Conservation (phyloP, 1,284 basidiomycete species). For the Cutaneotrichosporon dermatis region DNA sequence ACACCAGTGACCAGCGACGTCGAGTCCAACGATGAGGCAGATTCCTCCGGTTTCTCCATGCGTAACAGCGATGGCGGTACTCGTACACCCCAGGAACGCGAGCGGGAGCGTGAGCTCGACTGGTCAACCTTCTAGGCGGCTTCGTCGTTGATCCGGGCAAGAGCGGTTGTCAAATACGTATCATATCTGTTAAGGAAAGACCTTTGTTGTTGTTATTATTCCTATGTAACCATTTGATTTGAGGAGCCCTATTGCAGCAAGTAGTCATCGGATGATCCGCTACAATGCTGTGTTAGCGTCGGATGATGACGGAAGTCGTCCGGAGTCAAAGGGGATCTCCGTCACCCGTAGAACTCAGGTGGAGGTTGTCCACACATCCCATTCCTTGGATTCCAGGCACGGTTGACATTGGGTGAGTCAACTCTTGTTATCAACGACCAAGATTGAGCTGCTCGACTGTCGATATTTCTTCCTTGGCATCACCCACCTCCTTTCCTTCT, state of each 20-base stretch:
- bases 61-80: neutral
- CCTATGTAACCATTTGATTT: neutral
- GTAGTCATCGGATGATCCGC: too few relatives aligned
- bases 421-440: neutral
- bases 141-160: neutral
- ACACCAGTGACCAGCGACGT: conserved; percentile 19
- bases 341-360: neutral
- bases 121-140: conserved; percentile 22
- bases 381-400: too few relatives aligned
- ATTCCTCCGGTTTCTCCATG: neutral
- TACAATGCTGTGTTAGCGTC: too few relatives aligned
- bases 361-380: neutral
- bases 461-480: too few relatives aligned
- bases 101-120: conserved; percentile 15
- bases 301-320: too few relatives aligned
- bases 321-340: too few relatives aligned
- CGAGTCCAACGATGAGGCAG: conserved; percentile 19
- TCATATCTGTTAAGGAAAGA: neutral
- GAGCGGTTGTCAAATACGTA: too few relatives aligned
- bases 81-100: conserved; percentile 1
- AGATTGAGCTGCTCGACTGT: too few relatives aligned
- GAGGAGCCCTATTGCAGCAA: neutral
- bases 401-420: neutral
- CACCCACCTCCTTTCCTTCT: too few relatives aligned
- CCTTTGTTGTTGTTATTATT: neutral